phyloP scores from a whole-genome alignment of 257 asterid species.

The Solanum stenotomum region DNA sequence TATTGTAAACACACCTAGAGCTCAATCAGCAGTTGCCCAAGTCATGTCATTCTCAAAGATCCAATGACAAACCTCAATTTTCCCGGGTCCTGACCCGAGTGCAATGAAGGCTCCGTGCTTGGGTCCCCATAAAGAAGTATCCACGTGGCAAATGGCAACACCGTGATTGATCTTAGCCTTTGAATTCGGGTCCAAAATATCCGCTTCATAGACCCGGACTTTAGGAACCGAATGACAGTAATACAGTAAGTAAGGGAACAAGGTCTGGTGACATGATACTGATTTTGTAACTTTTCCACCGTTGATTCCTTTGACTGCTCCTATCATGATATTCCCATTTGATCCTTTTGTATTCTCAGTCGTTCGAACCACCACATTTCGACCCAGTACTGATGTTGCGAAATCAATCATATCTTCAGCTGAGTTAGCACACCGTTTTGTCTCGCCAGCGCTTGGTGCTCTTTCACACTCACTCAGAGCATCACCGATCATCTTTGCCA shows the following conservation, averaged over 20 bases:
- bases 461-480: conserved; percentile 67
- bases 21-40: conserved; percentile 57
- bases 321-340: conserved; percentile 35
- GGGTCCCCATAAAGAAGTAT: conserved; percentile 70
- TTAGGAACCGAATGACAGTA: conserved; percentile 90
- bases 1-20: no score
- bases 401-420: conserved; percentile 92
- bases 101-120: conserved; percentile 76
- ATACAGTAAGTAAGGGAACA: conserved; percentile 61
- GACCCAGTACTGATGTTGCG: conserved; percentile 59
- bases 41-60: conserved; percentile 82
- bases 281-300: conserved; percentile 70
- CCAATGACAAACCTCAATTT: conserved; percentile 92
- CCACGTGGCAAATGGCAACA: conserved; percentile 79
- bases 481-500: conserved; percentile 34
- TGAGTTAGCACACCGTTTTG: conserved; percentile 69
- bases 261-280: conserved; percentile 84
- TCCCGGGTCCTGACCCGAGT: conserved; percentile 73
- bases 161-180: conserved; percentile 55
- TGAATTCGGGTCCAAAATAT: conserved; percentile 51
- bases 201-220: conserved; percentile 94
- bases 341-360: conserved; percentile 50
- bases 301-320: conserved; percentile 51
- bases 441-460: conserved; percentile 64
- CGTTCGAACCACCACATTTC: conserved; percentile 44